phyloP scores from a whole-genome alignment of 495 filamentous ascomycete genomes.

The Trichoderma asperelloides region DNA sequence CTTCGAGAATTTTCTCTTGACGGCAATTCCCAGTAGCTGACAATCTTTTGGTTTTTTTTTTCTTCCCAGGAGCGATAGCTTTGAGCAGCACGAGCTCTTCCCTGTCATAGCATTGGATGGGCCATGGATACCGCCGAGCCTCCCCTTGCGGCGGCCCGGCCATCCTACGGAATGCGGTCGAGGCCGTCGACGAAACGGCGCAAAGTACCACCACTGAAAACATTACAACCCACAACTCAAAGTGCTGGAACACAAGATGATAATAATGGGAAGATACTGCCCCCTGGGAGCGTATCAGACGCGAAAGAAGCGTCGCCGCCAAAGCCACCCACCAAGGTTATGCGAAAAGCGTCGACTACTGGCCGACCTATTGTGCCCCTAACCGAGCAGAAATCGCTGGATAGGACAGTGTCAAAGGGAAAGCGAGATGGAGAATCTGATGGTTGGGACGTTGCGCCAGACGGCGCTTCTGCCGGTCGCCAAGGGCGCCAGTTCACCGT shows the following conservation, averaged over 20 bases:
- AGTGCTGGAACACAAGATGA: neutral
- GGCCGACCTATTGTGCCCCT: slow-evolving; percentile 31
- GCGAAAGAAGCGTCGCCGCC: slow-evolving; percentile 19
- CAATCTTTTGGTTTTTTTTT: neutral
- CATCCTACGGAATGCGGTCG: neutral
- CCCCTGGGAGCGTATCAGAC: slow-evolving; percentile 3
- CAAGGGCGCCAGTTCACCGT: slow-evolving; percentile 81
- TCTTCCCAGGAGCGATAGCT: neutral
- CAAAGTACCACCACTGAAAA: neutral
- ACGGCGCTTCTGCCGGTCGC: slow-evolving; percentile 41
- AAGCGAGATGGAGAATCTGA: slow-evolving; percentile 26
- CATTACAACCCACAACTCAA: neutral
- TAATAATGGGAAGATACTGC: neutral
- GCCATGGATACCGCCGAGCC: slow-evolving; percentile 5
- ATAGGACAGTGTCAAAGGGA: slow-evolving; percentile 13
- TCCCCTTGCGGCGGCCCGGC: neutral
- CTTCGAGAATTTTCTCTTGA: neutral
- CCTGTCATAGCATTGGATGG: slow-evolving; percentile 6
- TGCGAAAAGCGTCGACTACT: neutral
- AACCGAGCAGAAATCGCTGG: slow-evolving; percentile 33
- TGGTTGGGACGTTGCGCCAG: slow-evolving; percentile 40
- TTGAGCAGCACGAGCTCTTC: slow-evolving; percentile 4
- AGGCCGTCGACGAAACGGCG: neutral
- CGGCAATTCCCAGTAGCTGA: neutral
- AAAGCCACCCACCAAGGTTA: neutral